Evolutionary conservation across 1,139 yeast genomes (phyloP).

Genomic region (Zygotorulaspora mrakii): DNA sequence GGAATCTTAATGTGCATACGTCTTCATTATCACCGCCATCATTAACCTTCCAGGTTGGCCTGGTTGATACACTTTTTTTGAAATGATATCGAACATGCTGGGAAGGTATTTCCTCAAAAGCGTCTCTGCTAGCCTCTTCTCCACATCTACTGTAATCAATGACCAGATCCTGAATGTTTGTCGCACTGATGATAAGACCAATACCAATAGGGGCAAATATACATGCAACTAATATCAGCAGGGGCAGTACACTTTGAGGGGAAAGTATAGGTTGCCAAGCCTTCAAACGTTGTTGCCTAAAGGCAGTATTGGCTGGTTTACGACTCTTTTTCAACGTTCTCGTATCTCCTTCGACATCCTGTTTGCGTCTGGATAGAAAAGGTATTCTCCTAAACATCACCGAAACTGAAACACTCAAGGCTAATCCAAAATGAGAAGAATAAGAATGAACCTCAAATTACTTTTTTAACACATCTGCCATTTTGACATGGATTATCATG

Average conservation of each 20-base stretch:
- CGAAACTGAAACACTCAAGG: no score
- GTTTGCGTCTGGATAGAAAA: slow-evolving; percentile 7
- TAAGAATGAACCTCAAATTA: no score
- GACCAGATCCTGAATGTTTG: slow-evolving; percentile 55
- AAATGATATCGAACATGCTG: slow-evolving; percentile 55
- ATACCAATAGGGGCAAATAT: slow-evolving; percentile 73
- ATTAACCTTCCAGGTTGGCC: slow-evolving; percentile 55
- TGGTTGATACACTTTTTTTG: slow-evolving; percentile 37
- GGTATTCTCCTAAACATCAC: slow-evolving; percentile 2
- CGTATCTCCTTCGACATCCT: not conserved
- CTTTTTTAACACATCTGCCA: no score
- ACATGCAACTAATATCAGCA: slow-evolving; percentile 56
- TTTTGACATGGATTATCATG: no score
- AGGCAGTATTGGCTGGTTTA: slow-evolving; percentile 63
- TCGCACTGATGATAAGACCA: slow-evolving; percentile 57
- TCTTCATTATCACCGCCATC: slow-evolving; percentile 38
- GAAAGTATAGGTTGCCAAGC: slow-evolving; percentile 84
- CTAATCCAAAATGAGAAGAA: no score
- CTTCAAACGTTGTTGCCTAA: slow-evolving; percentile 69
- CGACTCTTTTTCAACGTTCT: slow-evolving; percentile 42
- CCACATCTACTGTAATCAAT: slow-evolving; percentile 61
- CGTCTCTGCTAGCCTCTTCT: slow-evolving; percentile 38
- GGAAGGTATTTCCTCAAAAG: slow-evolving; percentile 47
- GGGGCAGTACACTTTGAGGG: slow-evolving; percentile 71
- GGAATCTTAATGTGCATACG: slow-evolving; percentile 55